Evolutionary conservation across 768 basidiomycete species (phyloP), one percentile per base, ranked within the genome.

Genomic region (Tricholoma sp.): DNA sequence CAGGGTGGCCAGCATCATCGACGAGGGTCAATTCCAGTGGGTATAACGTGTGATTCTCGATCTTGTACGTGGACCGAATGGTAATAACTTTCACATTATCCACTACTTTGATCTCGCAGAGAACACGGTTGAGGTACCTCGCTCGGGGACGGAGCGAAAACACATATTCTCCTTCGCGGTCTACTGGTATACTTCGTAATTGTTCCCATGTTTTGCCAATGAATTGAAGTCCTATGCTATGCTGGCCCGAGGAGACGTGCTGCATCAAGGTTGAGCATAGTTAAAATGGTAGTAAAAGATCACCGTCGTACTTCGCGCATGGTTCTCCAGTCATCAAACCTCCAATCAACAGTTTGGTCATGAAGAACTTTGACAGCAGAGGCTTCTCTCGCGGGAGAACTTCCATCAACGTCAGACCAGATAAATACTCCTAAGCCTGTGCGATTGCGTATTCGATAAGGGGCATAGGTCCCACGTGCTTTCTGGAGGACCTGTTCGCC

Each of bases 61-160:
- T 79, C 66, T 91, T 85, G 69, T 94, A 94, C 0, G 91, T 93
- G 1, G 97, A 98, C 43, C 96, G 82, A 61, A 99, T 80, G 1
- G 92, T 98, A 58, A 98, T 90, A 55, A 95, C 73, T 75, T 99
- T 99, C 66, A 95, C 89, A 65, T 93, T 96, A 65, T 94, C 88
- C 64, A 93, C 80, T 19, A 99, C 86, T 57, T 83, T 85, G 60
- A 99, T 84, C 62, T 96, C 94, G 67, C 92, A 95, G 4, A 96
- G 79, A 27, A 98, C 72, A 21, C 94, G 88, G 67, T 89, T 83
- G 3, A 84, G 80, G 59, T 89, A 84, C 66, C 87, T 88, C 39
- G 75, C 80, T 59, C 84, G 79, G 11, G 96, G 94, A 7, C 92
- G 85, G n/a, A 99, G 78, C 0, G 85, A 79, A 65, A 94, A 94